Evolutionary conservation across 2,329 filamentous ascomycete species (phyloP).

Genomic region (Colletotrichum simmondsii): DNA sequence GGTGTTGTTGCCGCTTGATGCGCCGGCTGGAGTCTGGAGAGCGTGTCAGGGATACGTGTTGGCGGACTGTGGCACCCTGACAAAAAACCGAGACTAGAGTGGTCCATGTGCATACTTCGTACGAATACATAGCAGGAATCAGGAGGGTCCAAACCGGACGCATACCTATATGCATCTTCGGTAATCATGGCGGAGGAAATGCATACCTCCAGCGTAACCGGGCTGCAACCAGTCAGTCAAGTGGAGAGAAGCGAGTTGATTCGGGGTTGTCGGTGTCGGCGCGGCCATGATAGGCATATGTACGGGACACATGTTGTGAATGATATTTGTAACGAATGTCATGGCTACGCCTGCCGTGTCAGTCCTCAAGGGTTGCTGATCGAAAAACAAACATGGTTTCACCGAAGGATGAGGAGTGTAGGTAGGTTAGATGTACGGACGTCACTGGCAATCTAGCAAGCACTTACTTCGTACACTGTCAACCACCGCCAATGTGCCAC

Average conservation of each 20-base stretch:
- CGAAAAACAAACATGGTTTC: not conserved
- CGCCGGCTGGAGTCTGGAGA: not conserved
- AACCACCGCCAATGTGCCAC: not conserved
- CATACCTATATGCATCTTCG: not conserved
- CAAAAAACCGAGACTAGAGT: not conserved
- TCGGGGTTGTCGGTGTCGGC: not conserved
- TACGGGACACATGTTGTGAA: not conserved
- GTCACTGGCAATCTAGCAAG: not conserved
- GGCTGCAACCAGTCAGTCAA: not conserved
- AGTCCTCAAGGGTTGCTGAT: not conserved
- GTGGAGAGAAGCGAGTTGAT: not conserved
- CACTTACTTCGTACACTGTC: not conserved
- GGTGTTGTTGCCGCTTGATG: not conserved
- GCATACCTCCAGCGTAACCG: not conserved
- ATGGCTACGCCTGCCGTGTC: not conserved
- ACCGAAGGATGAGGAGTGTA: too few species aligned
- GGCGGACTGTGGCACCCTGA: not conserved
- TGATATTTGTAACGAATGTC: not conserved
- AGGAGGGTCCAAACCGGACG: not conserved
- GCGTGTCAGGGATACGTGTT: not conserved
- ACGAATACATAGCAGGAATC: not conserved
- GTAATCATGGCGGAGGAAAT: constrained; percentile 6
- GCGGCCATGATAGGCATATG: not conserved
- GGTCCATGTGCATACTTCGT: not conserved
- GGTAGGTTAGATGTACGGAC: too few species aligned